Evolutionary conservation across 208 protist genomes (phyloP).

Genomic region (Acanthamoeba polyphaga): DNA sequence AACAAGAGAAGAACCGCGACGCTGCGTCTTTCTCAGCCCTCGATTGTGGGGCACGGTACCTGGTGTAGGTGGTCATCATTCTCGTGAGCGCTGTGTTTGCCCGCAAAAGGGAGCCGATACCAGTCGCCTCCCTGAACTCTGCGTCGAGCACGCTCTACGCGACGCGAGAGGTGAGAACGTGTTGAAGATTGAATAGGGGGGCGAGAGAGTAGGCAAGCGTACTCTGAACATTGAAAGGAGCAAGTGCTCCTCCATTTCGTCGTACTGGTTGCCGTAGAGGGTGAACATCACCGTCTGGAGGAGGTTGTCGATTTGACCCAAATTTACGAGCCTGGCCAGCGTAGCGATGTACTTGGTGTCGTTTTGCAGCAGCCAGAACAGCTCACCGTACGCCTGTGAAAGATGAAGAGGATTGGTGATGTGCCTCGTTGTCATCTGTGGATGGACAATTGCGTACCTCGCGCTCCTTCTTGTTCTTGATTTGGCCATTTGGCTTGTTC

Average conservation of each 20-base stretch:
- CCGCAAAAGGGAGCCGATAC: slow-evolving; percentile 79
- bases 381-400: slow-evolving; percentile 46
- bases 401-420: background rate
- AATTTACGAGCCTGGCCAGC: slow-evolving; percentile 18
- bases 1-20: background rate
- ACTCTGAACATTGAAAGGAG: slow-evolving; percentile 81
- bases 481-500: slow-evolving; percentile 63
- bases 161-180: background rate
- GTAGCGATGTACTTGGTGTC: slow-evolving; percentile 64
- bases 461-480: slow-evolving; percentile 79
- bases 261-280: slow-evolving; percentile 84
- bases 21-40: too few relatives aligned
- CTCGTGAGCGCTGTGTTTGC: slow-evolving; percentile 87
- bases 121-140: slow-evolving; percentile 80
- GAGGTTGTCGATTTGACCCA: slow-evolving; percentile 74
- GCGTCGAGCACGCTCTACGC: slow-evolving; percentile 62
- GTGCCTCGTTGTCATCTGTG: background rate
- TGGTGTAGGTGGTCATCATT: slow-evolving; percentile 89
- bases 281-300: slow-evolving; percentile 85
- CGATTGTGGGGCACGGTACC: background rate
- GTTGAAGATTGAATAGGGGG: background rate
- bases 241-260: slow-evolving; percentile 85
- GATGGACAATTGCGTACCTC: slow-evolving; percentile 64
- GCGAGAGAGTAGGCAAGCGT: background rate
- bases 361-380: slow-evolving; percentile 77